Conservation (phyloP, 2,329 filamentous ascomycete genomes). For the Colletotrichum shisoi region DNA sequence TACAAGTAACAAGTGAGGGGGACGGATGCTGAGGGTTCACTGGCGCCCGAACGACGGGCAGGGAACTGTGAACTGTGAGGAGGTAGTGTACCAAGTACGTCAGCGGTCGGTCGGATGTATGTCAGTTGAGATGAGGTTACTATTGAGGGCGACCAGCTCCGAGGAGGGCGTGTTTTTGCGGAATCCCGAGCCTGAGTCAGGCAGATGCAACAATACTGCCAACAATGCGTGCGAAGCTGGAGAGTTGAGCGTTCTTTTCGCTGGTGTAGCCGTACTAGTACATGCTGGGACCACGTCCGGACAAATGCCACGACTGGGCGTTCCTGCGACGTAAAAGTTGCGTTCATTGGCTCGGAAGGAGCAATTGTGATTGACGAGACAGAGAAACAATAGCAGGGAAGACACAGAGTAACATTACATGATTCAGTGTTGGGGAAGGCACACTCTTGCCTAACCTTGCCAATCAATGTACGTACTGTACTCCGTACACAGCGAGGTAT, state of each 20-base stretch:
- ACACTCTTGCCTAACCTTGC: neutral
- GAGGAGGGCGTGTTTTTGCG: slow-evolving; percentile 2
- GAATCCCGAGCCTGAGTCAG: slow-evolving; percentile 31
- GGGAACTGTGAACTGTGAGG: neutral
- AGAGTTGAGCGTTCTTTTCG: neutral
- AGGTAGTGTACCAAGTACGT: slow-evolving; percentile 24
- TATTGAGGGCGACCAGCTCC: slow-evolving; percentile 9
- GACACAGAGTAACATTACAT: neutral
- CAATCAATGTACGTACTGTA: too few relatives aligned
- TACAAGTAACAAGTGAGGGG: neutral
- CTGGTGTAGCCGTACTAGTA: too few relatives aligned
- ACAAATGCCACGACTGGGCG: too few relatives aligned
- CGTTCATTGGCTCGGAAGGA: slow-evolving; percentile 2
- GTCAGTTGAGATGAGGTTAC: slow-evolving; percentile 31
- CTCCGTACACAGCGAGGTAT: too few relatives aligned
- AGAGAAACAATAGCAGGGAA: neutral
- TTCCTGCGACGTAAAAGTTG: neutral
- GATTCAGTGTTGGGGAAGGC: slow-evolving; percentile 5
- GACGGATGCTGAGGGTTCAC: slow-evolving; percentile 17
- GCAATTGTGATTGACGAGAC: neutral
- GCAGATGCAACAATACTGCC: slow-evolving; percentile 10
- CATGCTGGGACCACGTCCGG: too few relatives aligned
- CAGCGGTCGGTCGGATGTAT: slow-evolving; percentile 22
- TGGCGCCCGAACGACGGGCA: slow-evolving; percentile 12
- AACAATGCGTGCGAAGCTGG: neutral